Conservation (phyloP, 2,329 filamentous ascomycete species). For the Fusarium mangiferae region DNA sequence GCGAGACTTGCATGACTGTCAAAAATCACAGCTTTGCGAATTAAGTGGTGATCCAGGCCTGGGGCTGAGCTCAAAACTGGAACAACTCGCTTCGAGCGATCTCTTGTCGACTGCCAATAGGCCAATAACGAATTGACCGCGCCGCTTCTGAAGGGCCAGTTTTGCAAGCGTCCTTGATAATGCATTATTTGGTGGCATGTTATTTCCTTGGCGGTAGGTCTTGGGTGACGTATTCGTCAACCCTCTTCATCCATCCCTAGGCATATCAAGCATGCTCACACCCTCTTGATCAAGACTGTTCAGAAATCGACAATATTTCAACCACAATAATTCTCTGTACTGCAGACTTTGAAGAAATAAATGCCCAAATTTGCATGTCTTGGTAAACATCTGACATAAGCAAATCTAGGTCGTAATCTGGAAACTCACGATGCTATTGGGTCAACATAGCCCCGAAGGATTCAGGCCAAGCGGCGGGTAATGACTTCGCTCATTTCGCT, state of each 20-base stretch:
- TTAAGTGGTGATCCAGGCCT: too few relatives aligned
- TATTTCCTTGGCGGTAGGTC: background rate
- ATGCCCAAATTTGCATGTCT: background rate
- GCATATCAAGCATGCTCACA: background rate
- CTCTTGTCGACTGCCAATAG: too few relatives aligned
- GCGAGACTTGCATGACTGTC: background rate
- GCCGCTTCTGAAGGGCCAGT: background rate
- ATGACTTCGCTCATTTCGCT: slow-evolving; percentile 12
- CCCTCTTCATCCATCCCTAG: background rate
- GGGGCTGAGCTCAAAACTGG: background rate
- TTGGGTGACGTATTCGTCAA: background rate
- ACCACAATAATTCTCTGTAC: background rate
- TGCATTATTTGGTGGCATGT: background rate
- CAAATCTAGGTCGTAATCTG: background rate
- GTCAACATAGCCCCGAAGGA: slow-evolving; percentile 2
- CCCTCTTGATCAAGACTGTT: background rate
- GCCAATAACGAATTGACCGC: too few relatives aligned
- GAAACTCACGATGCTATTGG: background rate
- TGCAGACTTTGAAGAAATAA: background rate
- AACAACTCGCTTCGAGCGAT: background rate
- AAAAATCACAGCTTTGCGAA: background rate
- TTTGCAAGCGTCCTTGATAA: background rate
- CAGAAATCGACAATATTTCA: background rate
- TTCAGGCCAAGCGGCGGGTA: background rate
- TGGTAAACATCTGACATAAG: background rate